Conservation (phyloP, 192 early-diverging fungal genomes). For the Glomus cerebriforme region DNA sequence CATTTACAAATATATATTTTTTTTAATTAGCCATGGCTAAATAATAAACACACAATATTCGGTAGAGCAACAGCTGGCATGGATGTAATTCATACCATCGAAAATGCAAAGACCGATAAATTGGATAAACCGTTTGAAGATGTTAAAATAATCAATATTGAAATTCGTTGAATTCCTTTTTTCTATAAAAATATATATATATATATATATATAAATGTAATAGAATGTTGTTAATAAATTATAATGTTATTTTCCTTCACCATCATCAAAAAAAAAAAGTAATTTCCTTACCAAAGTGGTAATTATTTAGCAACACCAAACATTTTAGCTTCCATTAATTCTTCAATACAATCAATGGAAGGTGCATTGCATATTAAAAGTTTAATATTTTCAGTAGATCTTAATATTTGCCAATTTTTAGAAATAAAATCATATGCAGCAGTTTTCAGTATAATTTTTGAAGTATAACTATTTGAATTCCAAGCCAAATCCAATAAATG, state of each 20-base stretch:
- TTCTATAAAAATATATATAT: too few species aligned
- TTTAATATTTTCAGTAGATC: conserved; percentile 10
- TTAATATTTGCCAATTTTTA: conserved; percentile 4
- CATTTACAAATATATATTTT: conserved; percentile 14
- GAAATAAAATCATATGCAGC: conserved; percentile 4
- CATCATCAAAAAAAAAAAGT: background rate
- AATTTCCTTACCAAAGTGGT: background rate
- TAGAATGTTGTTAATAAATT: background rate
- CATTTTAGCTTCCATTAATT: conserved; percentile 16
- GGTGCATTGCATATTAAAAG: background rate
- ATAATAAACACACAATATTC: conserved; percentile 97
- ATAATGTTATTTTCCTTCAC: too few species aligned
- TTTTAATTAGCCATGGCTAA: conserved; percentile 82
- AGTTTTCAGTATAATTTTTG: background rate
- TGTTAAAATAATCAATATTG: conserved; percentile 76
- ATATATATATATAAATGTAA: too few species aligned
- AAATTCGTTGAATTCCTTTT: conserved; percentile 55
- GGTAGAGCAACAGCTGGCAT: conserved; percentile 87
- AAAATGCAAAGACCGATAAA: conserved; percentile 79
- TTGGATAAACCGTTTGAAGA: conserved; percentile 88
- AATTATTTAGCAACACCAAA: conserved; percentile 19
- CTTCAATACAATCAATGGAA: conserved; percentile 14
- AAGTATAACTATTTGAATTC: conserved; percentile 3
- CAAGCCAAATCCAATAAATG: conserved; percentile 14
- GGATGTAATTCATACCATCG: conserved; percentile 91